Evolutionary conservation across 495 filamentous ascomycete genomes (phyloP), one percentile per base, ranked within the genome.

Genomic region (Penicillium pulvis): DNA sequence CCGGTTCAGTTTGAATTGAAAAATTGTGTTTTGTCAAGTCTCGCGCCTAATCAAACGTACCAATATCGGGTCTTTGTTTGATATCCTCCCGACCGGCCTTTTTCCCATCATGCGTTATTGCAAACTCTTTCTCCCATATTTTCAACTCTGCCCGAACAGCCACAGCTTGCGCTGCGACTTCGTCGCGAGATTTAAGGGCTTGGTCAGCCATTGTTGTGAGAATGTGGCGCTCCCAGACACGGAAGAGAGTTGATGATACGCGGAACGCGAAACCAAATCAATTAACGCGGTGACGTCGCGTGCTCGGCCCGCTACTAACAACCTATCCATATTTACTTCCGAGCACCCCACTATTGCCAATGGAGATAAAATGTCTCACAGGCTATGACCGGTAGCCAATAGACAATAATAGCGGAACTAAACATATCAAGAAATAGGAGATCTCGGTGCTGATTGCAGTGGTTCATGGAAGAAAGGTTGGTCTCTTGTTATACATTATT

Each of bases 81-180:
- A 97, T 96, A 72, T 97, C 92, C 14, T 88, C 85, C 39, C 91
- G 87, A 19, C 81, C 79, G 12, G 94, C 88, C 76, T 96, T 97
- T 51, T 79, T 81, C 16, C 92, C 92, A 11, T 74, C 79, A 66
- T 96, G 82, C 1, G 76, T 74, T 20, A 75, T 73, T 2, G 90
- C 83, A 77, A 94, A 97, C 6, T 82, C 75, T 62, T 82, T 84
- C 72, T 98, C 93, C 88, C 92, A 98, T 67, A 80, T 73, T 71
- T 97, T 98, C 31, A 98, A 75, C 59, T 96, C 90, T 10, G 78
- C 75, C 4, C 91, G 87, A 23, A 97, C 72, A 54, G 52, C 61
- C 4, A 64, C 64, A 36, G 73, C 69, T 36, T 69, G 62, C 0
- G 58, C 58, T 11, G 62, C 62, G 11, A 67, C 63, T 33, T 78